Evolutionary conservation across 192 early-diverging fungal genomes (phyloP).

Genomic region (Cladochytrium replicatum): DNA sequence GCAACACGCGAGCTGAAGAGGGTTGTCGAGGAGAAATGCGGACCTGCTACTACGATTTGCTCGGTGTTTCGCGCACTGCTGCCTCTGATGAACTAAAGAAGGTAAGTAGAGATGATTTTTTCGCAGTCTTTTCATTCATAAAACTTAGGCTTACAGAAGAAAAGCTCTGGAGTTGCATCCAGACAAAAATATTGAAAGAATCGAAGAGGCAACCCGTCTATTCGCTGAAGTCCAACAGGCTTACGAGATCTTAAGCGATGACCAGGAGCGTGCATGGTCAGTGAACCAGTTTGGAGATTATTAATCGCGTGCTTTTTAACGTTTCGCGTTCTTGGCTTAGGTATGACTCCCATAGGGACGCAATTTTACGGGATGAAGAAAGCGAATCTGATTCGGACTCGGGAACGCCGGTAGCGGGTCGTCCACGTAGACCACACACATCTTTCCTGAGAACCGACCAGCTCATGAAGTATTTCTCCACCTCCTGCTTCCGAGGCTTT

Average conservation of each 20-base stretch:
- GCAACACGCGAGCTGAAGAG: no score
- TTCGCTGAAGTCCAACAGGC: conserved; percentile 90
- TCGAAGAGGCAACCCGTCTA: conserved; percentile 74
- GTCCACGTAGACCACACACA: conserved; percentile 27
- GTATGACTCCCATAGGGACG: conserved; percentile 87
- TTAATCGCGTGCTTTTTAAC: no score
- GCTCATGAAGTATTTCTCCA: conserved; percentile 75
- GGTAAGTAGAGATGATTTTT: conserved; percentile 69
- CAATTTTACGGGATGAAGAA: conserved; percentile 77
- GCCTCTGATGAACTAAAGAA: conserved; percentile 74
- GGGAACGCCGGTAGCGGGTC: conserved; percentile 10
- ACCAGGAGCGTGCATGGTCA: conserved; percentile 93
- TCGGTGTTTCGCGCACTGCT: conserved; percentile 68
- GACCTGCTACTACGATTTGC: conserved; percentile 84
- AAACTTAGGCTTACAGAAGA: conserved; percentile 31
- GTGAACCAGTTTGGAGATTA: no score
- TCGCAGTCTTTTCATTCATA: not conserved
- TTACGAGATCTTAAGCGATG: conserved; percentile 87
- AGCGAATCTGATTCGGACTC: conserved; percentile 37
- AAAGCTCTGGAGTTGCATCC: conserved; percentile 50
- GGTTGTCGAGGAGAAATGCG: no score
- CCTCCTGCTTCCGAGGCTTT: conserved; percentile 61
- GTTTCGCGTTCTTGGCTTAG: conserved; percentile 18
- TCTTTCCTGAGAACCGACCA: no score
- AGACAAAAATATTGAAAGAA: conserved; percentile 78